Evolutionary conservation across 1,139 yeast genomes (phyloP).

Genomic region (Kodamaea alishanica): DNA sequence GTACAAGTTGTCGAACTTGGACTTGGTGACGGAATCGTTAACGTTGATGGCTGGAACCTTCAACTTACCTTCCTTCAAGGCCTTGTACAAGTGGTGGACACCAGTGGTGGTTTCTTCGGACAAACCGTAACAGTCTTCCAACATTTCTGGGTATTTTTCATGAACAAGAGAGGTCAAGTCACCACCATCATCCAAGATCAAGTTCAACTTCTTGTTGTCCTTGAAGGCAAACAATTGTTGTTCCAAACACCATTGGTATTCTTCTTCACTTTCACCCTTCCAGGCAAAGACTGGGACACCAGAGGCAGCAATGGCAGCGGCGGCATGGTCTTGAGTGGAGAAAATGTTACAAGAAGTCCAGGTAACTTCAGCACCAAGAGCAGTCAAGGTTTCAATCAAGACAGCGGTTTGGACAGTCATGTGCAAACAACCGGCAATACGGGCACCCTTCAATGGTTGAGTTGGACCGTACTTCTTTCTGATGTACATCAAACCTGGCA

Average conservation of each 20-base stretch:
- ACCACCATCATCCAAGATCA: constrained; percentile 99
- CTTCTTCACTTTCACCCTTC: constrained; percentile 99
- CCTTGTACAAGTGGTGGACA: constrained; percentile 98
- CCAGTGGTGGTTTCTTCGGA: constrained; percentile 99
- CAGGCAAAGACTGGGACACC: constrained; percentile 99
- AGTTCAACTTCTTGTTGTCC: constrained; percentile 92
- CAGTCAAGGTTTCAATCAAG: constrained; percentile 93
- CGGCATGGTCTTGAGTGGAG: constrained; percentile 99
- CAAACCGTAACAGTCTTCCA: constrained; percentile 90
- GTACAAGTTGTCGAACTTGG: constrained; percentile 98
- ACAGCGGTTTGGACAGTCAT: constrained; percentile 99
- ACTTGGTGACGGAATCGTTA: constrained; percentile 98
- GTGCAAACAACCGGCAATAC: constrained; percentile 99
- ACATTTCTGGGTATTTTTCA: constrained; percentile 97
- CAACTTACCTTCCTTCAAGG: constrained; percentile 84
- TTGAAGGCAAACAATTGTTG: constrained; percentile 99
- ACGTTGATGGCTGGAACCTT: constrained; percentile 99
- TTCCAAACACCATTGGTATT: constrained; percentile 99
- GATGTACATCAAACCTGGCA: constrained; percentile 99
- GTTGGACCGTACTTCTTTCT: constrained; percentile 87
- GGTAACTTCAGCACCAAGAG: constrained; percentile 99
- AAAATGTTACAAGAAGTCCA: constrained; percentile 99
- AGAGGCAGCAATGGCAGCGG: constrained; percentile 99
- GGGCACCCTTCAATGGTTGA: constrained; percentile 97
- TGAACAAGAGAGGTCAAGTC: constrained; percentile 97